Base-by-base conservation (phyloP, 768 basidiomycete genomes). In the Gelatoporia subvermispora region DNA sequence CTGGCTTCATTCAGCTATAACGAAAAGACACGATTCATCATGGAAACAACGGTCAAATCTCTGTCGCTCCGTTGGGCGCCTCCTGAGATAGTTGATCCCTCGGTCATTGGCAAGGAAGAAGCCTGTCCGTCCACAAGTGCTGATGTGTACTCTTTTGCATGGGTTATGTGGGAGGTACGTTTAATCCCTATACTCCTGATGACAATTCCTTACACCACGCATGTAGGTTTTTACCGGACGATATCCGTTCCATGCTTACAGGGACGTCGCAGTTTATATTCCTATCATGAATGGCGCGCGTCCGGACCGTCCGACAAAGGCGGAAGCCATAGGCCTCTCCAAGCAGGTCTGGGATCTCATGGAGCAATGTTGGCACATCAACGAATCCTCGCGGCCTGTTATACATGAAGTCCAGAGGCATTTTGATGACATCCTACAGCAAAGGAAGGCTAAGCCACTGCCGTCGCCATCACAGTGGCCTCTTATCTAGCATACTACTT, bases 131-230 rank as follows among this genome's bases (percentile, higher is more conserved):
- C 54, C 5, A 42, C 22, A 21, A 21, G 44, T 8, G 42, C 48
- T n/a, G 59, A 60, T 45, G 40, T 60, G 8, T 58, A 60, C 25
- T 48, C 59, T 2, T 58, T 56, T 24, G 51, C 34, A 1, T 42
- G 56, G 20, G 36, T 58, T n/a, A 49, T 50, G 10, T 25, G 58
- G 17, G 55, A 59, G 41, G 57, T 59, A 17, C 4, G 51, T 45
- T n/a, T n/a, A n/a, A n/a, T 5, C n/a, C n/a, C n/a, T n/a, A n/a
- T n/a, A n/a, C n/a, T n/a, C 7, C n/a, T n/a, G n/a, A n/a, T n/a
- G n/a, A n/a, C n/a, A n/a, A n/a, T n/a, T n/a, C n/a, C n/a, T n/a
- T n/a, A n/a, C n/a, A n/a, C n/a, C n/a, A n/a, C n/a, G n/a, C n/a
- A n/a, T n/a, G 24, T 23, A 51, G 50, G 21, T 47, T 10, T 45